Percentiles rank a stretch among this genome's conserved stretches.
phyloP scores from a whole-genome alignment of 2,329 filamentous ascomycete genomes.

The Ascochyta clinopodiicola region DNA sequence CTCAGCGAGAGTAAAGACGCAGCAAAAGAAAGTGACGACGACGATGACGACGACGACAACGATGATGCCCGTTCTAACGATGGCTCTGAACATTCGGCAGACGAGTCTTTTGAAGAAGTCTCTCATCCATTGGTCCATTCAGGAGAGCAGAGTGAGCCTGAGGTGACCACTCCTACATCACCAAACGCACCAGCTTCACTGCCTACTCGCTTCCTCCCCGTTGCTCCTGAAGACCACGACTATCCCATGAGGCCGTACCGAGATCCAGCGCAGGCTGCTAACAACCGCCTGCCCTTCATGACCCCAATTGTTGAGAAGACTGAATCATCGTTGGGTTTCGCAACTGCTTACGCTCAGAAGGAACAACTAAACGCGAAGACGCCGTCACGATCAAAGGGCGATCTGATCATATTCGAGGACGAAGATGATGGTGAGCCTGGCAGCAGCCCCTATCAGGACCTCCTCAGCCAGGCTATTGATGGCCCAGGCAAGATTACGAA shows the following conservation, averaged over 20 bases:
- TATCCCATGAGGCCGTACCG: slow-evolving; percentile 80
- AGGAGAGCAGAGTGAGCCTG: slow-evolving; percentile 42
- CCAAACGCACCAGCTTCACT: slow-evolving; percentile 44
- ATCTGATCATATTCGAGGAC: slow-evolving; percentile 48
- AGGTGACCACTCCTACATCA: slow-evolving; percentile 58
- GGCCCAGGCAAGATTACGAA: slow-evolving; percentile 56
- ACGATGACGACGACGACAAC: slow-evolving; percentile 44
- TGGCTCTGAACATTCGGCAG: slow-evolving; percentile 43
- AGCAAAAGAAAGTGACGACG: slow-evolving; percentile 51
- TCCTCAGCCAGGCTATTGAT: slow-evolving; percentile 59
- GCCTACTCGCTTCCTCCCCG: slow-evolving; percentile 73
- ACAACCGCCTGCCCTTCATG: slow-evolving; percentile 96
- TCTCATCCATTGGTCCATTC: slow-evolving; percentile 35
- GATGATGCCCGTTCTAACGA: slow-evolving; percentile 45
- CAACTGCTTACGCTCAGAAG: slow-evolving; percentile 56
- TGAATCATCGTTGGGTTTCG: slow-evolving; percentile 76
- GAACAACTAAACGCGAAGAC: slow-evolving; percentile 74
- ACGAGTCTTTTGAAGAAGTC: slow-evolving; percentile 45
- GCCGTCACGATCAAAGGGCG: slow-evolving; percentile 67
- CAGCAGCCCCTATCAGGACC: slow-evolving; percentile 76
- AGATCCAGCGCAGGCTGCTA: slow-evolving; percentile 78
- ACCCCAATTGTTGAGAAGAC: slow-evolving; percentile 97
- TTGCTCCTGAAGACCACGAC: slow-evolving; percentile 86
- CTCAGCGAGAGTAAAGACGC: slow-evolving; percentile 78
- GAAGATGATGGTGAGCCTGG: slow-evolving; percentile 53